Evolutionary conservation across 2,329 filamentous ascomycete species (phyloP), one percentile per base, ranked within the genome.

Genomic region (Xylaria sp.): DNA sequence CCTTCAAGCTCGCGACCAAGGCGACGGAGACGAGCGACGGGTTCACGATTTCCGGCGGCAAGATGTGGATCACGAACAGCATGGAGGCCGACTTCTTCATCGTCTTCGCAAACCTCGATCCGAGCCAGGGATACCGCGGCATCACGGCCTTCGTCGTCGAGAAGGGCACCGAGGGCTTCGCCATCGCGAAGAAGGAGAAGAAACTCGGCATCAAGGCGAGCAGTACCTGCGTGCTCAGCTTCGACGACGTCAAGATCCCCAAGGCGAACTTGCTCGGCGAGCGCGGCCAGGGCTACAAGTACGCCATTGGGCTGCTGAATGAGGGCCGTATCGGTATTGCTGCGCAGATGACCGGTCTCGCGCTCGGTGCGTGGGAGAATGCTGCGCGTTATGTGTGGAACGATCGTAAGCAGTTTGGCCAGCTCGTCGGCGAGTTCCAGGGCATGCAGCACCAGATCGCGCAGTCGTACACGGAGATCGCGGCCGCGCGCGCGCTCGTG

Each of bases 21-120:
- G 94, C 94, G 49, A 87, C 85, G 59, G 90, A 92, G 80, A 94
- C 91, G 0, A 81, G 85, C 19, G 83, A 86, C 65, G 92, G 93
- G 39, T 99, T 93, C 80, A 87, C 83, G 76, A 89, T 99, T 75
- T 89, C 85, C 62, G 94, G 94, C 54, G 87, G 85, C 75, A 99
- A 99, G 84, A 99, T 99, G 94, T 99, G 94, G 94, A 99, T 99
- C 77, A 99, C 94, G 65, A 99, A 99, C 82, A 89, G 90, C 54
- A 87, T 93, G 79, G 94, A 99, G 78, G 89, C 94, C 18, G 86
- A 87, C 61, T 88, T 97, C 79, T 99, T 97, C 79, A 93, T 99
- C 71, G 94, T 99, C 60, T 99, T 99, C 72, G 94, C 94, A 71
- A 99, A 97, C 77, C 80, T 99, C 46, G 88, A 97, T 73, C 92